phyloP scores from a whole-genome alignment of 2,329 filamentous ascomycete species.

The Fusarium agapanthi region DNA sequence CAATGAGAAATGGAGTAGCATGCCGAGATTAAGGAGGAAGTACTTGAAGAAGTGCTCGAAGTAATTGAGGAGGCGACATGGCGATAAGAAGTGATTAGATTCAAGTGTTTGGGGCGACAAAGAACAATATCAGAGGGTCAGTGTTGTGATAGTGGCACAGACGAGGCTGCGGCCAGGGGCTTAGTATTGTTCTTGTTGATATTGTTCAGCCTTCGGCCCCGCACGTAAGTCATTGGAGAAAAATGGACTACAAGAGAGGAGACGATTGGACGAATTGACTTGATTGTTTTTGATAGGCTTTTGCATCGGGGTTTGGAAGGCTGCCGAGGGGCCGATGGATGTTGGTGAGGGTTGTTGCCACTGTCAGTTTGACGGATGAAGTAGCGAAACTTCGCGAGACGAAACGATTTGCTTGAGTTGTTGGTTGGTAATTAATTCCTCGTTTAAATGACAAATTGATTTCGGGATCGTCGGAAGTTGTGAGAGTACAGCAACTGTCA shows the following conservation, averaged over 20 bases:
- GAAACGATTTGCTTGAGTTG: background rate
- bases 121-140: conserved; percentile 32
- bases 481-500: background rate
- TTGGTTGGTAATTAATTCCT: fast-evolving
- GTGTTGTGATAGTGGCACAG: conserved; percentile 26
- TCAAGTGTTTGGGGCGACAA: conserved; percentile 23
- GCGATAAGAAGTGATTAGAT: background rate
- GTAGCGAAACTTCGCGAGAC: background rate
- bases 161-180: conserved; percentile 3
- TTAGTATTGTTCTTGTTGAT: conserved; percentile 35
- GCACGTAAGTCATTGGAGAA: background rate
- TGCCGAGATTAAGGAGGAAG: background rate
- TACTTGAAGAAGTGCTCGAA: background rate
- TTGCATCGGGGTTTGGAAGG: background rate
- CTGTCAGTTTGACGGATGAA: background rate
- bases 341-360: background rate
- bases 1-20: background rate
- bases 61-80: background rate
- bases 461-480: background rate
- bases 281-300: background rate
- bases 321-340: background rate
- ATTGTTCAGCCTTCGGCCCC: conserved; percentile 21
- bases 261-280: background rate
- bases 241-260: background rate
- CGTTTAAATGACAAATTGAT: background rate